Base-by-base conservation (phyloP, 2,329 filamentous ascomycete species). In the Alternaria gaisen region DNA sequence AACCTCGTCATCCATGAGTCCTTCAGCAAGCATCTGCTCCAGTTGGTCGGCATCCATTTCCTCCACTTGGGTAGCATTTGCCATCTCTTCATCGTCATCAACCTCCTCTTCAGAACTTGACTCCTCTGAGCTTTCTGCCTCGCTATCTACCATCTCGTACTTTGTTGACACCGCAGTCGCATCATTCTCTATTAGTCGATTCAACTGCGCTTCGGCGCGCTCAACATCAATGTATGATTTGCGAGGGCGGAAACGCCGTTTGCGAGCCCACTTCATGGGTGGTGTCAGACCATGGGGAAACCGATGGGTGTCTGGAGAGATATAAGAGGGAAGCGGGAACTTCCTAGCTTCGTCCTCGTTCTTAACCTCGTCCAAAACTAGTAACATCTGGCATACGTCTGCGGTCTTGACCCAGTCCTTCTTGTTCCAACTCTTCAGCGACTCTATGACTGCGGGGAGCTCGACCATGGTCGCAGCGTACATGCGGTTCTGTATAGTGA, bases 401-500 rank as follows among this genome's bases (percentile, higher is more conserved):
- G 91, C 91, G 9, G 91, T 91, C 81, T 97, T 97, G 83, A 94
- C 93, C 83, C 94, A 93, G 18, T 89, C 77, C 72, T 91, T 93
- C 72, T 90, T 90, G 76, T 97, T 93, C 91, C 93, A 97, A 60
- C 91, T 94, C 83, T 97, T 97, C 90, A 95, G 93, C 8, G 89
- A 90, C 76, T 97, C 93, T 5, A 94, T 89, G 59, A 97, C 91
- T 61, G 91, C 95, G 0, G 93, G 93, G 32, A 97, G 80, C 70
- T 96, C 93, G 9, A 97, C 89, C 76, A 97, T 83, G 20, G 90
- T 87, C 24, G 91, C 92, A 0, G 91, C 93, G 75, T 92, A 97
- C 50, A 86, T 83, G 53, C 87, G 86, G 5, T 88, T 88, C 63
- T 89, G 87, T 62, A 97, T 85, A 3, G 84, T 88, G 34, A 97